A percentile compares a stretch with the other conserved stretches of the same genome.
Evolutionary conservation across 495 filamentous ascomycete genomes (phyloP).

Genomic region (Neurospora tetrasperma): DNA sequence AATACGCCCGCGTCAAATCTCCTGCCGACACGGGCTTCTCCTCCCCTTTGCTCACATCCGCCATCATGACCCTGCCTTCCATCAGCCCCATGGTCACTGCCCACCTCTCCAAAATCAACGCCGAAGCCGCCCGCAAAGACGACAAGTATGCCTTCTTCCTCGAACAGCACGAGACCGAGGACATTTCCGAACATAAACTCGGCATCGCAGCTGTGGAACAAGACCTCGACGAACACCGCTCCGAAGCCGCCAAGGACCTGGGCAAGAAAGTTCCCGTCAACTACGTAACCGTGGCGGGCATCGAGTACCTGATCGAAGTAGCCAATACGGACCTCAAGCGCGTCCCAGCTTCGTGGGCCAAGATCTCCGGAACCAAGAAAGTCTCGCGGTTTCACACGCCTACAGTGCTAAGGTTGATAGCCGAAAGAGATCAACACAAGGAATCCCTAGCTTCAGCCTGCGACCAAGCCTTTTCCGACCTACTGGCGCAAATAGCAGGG

Average conservation of each 20-base stretch:
- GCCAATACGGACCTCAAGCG: conserved; percentile 67
- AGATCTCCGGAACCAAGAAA: conserved; percentile 90
- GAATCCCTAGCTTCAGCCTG: conserved; percentile 88
- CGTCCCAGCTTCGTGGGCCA: conserved; percentile 87
- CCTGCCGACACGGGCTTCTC: conserved; percentile 62
- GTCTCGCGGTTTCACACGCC: conserved; percentile 91
- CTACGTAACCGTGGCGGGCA: conserved; percentile 74
- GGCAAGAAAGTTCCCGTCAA: conserved; percentile 56
- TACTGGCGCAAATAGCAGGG: conserved; percentile 62
- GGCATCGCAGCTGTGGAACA: conserved; percentile 86
- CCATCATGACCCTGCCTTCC: conserved; percentile 65
- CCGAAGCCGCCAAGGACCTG: conserved; percentile 57
- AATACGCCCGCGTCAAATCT: conserved; percentile 56
- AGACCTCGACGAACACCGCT: conserved; percentile 68
- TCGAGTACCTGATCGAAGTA: conserved; percentile 92
- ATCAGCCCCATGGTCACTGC: conserved; percentile 59
- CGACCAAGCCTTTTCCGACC: conserved; percentile 64
- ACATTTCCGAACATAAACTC: conserved; percentile 77
- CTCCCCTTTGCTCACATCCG: conserved; percentile 58
- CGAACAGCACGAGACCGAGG: conserved; percentile 74
- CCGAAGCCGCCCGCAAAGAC: conserved; percentile 70
- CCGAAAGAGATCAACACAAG: conserved; percentile 89
- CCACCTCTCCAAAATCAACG: conserved; percentile 78
- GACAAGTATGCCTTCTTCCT: conserved; percentile 94
- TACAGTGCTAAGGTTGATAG: conserved; percentile 68